These are phyloP conservation scores for Trifolium dubium DNA, from an alignment of 306 rosid genomes.

Conservation along the genomic window DNA sequence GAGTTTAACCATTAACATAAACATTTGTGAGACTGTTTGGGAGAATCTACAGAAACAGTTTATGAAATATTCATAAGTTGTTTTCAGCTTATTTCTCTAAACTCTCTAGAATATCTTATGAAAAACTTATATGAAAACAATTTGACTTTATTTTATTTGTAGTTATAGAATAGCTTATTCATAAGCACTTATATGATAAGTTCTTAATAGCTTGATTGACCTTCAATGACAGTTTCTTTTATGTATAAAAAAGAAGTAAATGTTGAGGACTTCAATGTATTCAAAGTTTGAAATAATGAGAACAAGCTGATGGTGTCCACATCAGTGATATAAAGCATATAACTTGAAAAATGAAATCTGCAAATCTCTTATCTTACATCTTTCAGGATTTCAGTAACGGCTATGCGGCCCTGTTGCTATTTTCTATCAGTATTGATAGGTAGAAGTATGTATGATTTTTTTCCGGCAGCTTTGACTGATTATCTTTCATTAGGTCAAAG, in stretches of 20 bases:
- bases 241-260: background rate
- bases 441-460: background rate
- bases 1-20: background rate
- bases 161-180: background rate
- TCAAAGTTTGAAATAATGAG: background rate
- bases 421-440: constrained; percentile 19
- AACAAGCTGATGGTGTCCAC: background rate
- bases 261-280: background rate
- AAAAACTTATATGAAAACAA: background rate
- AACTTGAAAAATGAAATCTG: background rate
- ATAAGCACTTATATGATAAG: background rate
- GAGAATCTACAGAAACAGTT: background rate
- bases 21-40: background rate
- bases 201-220: background rate
- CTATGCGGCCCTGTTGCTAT: constrained; percentile 11
- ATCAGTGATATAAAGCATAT: background rate
- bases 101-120: background rate
- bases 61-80: background rate
- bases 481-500: constrained; percentile 68
- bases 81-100: background rate
- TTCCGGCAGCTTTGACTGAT: constrained; percentile 20
- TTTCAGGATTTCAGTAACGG: constrained; percentile 27
- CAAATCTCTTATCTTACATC: constrained; percentile 16
- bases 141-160: background rate
- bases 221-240: background rate